Conservation (phyloP, 768 basidiomycete genomes). For the Mycena capillaripes region DNA sequence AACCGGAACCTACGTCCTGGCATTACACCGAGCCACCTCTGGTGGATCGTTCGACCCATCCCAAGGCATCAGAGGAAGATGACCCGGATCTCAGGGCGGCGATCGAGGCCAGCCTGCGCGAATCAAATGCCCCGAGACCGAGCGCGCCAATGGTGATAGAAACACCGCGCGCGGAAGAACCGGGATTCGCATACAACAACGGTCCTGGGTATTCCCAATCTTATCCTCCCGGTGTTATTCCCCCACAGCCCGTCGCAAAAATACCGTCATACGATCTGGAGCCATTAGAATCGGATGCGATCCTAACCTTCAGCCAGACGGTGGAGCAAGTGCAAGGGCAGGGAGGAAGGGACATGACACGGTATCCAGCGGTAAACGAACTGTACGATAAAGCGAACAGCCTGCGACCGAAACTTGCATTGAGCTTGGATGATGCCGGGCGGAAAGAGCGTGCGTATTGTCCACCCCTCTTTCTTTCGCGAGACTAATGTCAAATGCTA, state of each 20-base stretch:
- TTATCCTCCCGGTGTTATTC: slow-evolving; percentile 52
- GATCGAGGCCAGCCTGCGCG: slow-evolving; percentile 95
- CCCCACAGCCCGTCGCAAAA: slow-evolving; percentile 62
- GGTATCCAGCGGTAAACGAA: slow-evolving; percentile 88
- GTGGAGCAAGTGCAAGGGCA: slow-evolving; percentile 87
- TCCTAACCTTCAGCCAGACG: slow-evolving; percentile 92
- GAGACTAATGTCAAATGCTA: slow-evolving; percentile 43
- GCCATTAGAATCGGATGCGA: slow-evolving; percentile 85
- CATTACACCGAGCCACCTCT: slow-evolving; percentile 81
- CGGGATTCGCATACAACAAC: slow-evolving; percentile 49
- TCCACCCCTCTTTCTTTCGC: slow-evolving; percentile 5
- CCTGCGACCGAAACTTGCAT: slow-evolving; percentile 84
- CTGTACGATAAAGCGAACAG: slow-evolving; percentile 87
- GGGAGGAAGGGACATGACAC: slow-evolving; percentile 81
- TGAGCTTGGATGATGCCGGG: slow-evolving; percentile 87
- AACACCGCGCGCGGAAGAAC: slow-evolving; percentile 61
- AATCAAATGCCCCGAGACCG: slow-evolving; percentile 81
- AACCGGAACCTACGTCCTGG: slow-evolving; percentile 68
- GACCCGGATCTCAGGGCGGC: slow-evolving; percentile 94
- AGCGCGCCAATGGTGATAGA: slow-evolving; percentile 81
- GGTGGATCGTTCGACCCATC: slow-evolving; percentile 66
- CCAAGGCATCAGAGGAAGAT: slow-evolving; percentile 77
- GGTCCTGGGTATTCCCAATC: slow-evolving; percentile 61
- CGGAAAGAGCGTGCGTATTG: slow-evolving; percentile 81
- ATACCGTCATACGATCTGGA: slow-evolving; percentile 86